These are phyloP conservation scores for Mycosarcoma mackinlayi DNA, from an alignment of 1,284 basidiomycete genomes.

Conservation along the genomic window DNA sequence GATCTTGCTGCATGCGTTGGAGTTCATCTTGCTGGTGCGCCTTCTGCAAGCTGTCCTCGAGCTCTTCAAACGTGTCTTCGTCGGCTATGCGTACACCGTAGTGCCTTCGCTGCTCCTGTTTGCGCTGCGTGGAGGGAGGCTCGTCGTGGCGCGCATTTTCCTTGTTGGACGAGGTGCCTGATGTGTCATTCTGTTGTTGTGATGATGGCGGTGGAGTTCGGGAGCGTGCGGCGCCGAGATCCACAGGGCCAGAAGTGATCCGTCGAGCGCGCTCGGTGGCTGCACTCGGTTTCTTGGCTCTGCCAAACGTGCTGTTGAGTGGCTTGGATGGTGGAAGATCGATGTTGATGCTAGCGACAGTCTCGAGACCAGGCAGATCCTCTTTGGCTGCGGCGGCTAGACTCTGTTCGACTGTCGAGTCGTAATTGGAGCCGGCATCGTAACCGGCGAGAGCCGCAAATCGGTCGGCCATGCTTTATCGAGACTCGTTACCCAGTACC, in stretches of 20 bases:
- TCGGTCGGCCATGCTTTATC: constrained; percentile 46
- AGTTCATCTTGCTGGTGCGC: constrained; percentile 46
- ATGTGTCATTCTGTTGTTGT: constrained; percentile 14
- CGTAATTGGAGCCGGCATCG: constrained; percentile 48
- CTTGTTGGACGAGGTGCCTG: constrained; percentile 29
- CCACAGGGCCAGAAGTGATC: constrained; percentile 36
- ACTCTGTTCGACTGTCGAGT: constrained; percentile 43
- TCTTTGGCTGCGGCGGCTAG: constrained; percentile 33
- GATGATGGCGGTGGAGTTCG: constrained; percentile 34
- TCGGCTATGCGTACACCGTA: constrained; percentile 54
- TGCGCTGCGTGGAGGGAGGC: constrained; percentile 50
- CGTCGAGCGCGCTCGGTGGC: constrained; percentile 34
- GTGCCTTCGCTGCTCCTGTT: constrained; percentile 46
- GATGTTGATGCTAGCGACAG: constrained; percentile 45
- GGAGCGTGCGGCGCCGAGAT: constrained; percentile 22
- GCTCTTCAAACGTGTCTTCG: constrained; percentile 49
- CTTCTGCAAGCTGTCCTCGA: constrained; percentile 51
- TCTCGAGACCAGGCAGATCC: constrained; percentile 47
- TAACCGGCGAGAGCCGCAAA: constrained; percentile 56
- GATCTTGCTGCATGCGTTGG: constrained; percentile 48
- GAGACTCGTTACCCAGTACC: background rate
- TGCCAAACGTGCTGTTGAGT: constrained; percentile 36
- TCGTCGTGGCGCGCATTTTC: constrained; percentile 30
- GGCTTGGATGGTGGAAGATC: constrained; percentile 34
- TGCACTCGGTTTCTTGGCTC: constrained; percentile 32